phyloP scores from a whole-genome alignment of 2,329 filamentous ascomycete species.

The Phoma sp. region DNA sequence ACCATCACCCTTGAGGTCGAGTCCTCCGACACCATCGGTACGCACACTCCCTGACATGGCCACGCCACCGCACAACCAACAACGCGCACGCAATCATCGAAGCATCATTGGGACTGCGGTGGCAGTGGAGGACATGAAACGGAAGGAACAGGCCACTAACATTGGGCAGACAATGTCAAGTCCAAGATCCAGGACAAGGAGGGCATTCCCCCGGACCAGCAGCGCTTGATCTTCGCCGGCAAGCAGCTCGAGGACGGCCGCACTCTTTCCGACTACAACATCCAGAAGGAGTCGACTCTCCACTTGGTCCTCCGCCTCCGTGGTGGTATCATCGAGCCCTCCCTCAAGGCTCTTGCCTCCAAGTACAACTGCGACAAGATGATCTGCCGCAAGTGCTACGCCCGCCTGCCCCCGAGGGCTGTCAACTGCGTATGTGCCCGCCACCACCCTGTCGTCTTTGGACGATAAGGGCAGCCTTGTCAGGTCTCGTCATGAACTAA shows the following conservation, averaged over 20 bases:
- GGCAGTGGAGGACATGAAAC: not conserved
- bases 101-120: conserved; percentile 6
- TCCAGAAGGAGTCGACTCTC: conserved; percentile 99
- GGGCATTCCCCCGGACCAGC: conserved; percentile 96
- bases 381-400: conserved; percentile 99
- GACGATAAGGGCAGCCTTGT: not conserved
- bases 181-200: conserved; percentile 99
- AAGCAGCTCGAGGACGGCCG: conserved; percentile 99
- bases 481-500: conserved; percentile 20
- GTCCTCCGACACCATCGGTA: conserved; percentile 90
- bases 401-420: conserved; percentile 92
- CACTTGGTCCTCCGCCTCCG: conserved; percentile 98
- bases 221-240: conserved; percentile 97
- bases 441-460: not conserved
- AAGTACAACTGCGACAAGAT: conserved; percentile 99
- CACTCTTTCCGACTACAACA: conserved; percentile 98
- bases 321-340: conserved; percentile 97
- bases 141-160: conserved; percentile 26
- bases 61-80: conserved; percentile 21
- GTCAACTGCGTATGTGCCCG: conserved; percentile 79
- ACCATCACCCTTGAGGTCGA: conserved; percentile 99
- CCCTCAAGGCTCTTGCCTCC: conserved; percentile 95
- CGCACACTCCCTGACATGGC: conserved; percentile 27
- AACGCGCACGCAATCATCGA: conserved; percentile 22
- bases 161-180: conserved; percentile 86